Evolutionary conservation across 208 protist species (phyloP), one percentile per base, ranked within the genome.

Genomic region (Leishmania aethiopica): DNA sequence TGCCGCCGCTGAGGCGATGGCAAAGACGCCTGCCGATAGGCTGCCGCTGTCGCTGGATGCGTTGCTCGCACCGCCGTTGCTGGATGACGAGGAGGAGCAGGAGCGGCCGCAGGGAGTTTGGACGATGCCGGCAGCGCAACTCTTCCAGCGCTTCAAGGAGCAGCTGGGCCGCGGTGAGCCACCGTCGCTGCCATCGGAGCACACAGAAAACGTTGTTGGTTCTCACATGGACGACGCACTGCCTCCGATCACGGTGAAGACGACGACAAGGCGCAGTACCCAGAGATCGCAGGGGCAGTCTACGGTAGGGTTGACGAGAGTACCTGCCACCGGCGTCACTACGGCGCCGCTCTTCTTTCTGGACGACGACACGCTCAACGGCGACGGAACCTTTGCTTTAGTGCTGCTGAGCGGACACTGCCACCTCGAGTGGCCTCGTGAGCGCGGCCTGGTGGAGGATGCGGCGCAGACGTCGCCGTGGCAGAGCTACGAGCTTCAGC

Each of bases 401-500:
- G 79, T 93, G 25, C 69, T 95, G 53, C 77, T 95, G 5, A 84
- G 89, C 37, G 90, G 90, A 1, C 69, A 77, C 35, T 80, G 79
- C 75, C 75, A 62, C 49, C 79, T 89, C 60, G 72, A 70, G 28
- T 80, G 73, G 73, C 78, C 82, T 40, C 62, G 83, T 35, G 70
- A 84, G 40, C 81, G 82, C 25, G 47, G 78, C 64, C 25, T 75
- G 79, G 13, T 76, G 88, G 66, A 89, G 86, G 62, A 72, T 45
- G 40, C 69, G 85, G 6, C 84, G 75, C 28, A 86, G 82, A 25
- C 67, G 81, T 47, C 74, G 51, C 11, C 84, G 86, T 53, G 85
- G 81, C 64, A 91, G 57, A 78, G 91, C 51, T 91, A 85, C 67
- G 84, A 86, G 37, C 84, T 97, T 22, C 87, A 90, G 40, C 86